Evolutionary conservation across 2,329 filamentous ascomycete species (phyloP).

Genomic region (Colletotrichum truncatum): DNA sequence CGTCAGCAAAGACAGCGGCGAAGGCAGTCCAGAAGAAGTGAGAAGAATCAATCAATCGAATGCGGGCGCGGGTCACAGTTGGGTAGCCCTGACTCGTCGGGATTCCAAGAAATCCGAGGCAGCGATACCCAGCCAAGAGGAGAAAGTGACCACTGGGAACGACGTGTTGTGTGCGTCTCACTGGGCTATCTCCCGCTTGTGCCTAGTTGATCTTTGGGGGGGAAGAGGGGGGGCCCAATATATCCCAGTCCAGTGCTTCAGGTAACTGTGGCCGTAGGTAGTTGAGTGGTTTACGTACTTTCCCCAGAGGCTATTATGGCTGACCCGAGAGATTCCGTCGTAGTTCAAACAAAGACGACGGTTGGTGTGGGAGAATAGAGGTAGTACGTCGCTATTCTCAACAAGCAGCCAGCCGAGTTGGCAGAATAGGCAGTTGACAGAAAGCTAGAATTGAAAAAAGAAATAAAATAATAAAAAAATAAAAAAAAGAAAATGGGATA

Average conservation of each 20-base stretch:
- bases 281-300: neutral
- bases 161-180: slow-evolving; percentile 11
- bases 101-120: slow-evolving; percentile 14
- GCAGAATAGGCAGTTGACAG: neutral
- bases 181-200: neutral
- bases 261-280: neutral
- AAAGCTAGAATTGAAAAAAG: slow-evolving; percentile 2
- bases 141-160: neutral
- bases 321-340: slow-evolving; percentile 1
- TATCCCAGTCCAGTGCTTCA: neutral
- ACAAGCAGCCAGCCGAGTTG: neutral
- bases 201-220: neutral
- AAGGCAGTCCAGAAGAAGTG: neutral
- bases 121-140: slow-evolving; percentile 12
- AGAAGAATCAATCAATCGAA: slow-evolving; percentile 7
- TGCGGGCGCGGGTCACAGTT: slow-evolving; percentile 6
- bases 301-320: neutral
- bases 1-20: neutral
- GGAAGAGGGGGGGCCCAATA: no score
- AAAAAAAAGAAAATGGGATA: neutral
- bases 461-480: no score
- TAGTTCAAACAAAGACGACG: slow-evolving; percentile 7
- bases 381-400: neutral
- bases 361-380: neutral
- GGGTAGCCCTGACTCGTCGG: slow-evolving; percentile 17